Evolutionary conservation across 768 basidiomycete species (phyloP).

Genomic region (Tricholoma sp.): DNA sequence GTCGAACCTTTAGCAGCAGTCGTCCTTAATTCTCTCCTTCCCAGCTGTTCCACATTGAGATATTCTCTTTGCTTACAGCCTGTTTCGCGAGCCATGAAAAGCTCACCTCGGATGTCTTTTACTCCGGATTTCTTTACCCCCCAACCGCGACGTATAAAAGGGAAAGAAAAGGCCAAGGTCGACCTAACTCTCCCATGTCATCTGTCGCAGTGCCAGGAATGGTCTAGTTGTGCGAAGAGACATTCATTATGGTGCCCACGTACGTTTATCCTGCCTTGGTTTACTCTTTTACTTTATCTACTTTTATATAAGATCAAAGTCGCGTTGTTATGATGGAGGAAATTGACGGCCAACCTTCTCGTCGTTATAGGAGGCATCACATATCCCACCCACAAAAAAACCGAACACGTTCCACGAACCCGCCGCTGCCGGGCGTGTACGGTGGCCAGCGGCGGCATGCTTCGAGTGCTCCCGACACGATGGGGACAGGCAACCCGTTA

Average conservation of each 20-base stretch:
- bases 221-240: slow-evolving; percentile 39
- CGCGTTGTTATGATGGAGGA: slow-evolving; percentile 33
- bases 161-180: slow-evolving; percentile 43
- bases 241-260: slow-evolving; percentile 46
- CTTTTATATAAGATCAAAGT: slow-evolving; percentile 24
- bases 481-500: background rate
- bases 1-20: slow-evolving; percentile 58
- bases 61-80: slow-evolving; percentile 17
- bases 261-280: slow-evolving; percentile 10
- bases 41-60: slow-evolving; percentile 26
- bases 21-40: slow-evolving; percentile 44
- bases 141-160: slow-evolving; percentile 43
- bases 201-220: slow-evolving; percentile 36
- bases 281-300: background rate
- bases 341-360: slow-evolving; percentile 12
- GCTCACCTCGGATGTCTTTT: slow-evolving; percentile 26
- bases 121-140: slow-evolving; percentile 53
- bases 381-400: background rate
- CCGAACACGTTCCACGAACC: background rate
- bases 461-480: slow-evolving; percentile 14
- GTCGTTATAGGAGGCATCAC: slow-evolving; percentile 4
- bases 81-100: slow-evolving; percentile 14
- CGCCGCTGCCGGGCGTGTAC: background rate
- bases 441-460: slow-evolving; percentile 22
- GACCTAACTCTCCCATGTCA: slow-evolving; percentile 22